Base-by-base conservation (phyloP, 2,329 filamentous ascomycete genomes). In the Sclerotiophoma versabilis region DNA sequence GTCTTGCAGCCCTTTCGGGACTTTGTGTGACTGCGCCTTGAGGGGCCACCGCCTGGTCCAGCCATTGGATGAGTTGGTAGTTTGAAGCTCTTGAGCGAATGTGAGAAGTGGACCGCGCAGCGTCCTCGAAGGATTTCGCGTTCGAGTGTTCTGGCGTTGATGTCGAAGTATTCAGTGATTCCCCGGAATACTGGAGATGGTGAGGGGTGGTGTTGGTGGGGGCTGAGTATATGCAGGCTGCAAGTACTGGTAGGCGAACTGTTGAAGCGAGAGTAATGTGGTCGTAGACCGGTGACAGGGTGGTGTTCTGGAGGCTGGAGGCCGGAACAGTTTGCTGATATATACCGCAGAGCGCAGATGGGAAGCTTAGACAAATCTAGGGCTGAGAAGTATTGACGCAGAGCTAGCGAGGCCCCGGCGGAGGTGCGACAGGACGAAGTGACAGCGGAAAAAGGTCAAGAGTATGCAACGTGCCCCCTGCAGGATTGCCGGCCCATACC, bases 1-100 rank as follows among this genome's bases (percentile, higher is more conserved):
- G 92, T 96, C 71, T 96, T 93, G 84, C 95, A 99, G 60, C 95
- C 95, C 80, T 97, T 98, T 73, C 95, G 89, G 70, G 93, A 98
- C 82, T 99, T 99, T 75, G 95, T 99, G 81, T 99, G 95, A 81
- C 93, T 96, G 75, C 86, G 85, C 70, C 87, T 81, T 75, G 93
- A 93, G 76, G 93, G 93, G 82, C 93, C 93, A 83, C 92, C 92
- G 79, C 93, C 93, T 74, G 92, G 91, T 79, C 92, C 92, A 81
- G 92, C 91, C 93, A 97, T 97, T 67, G 64, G 57, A 54, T 54
- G 47, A 48, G 17, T 29, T 36, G 45, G 23, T 34, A 33, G 37
- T 32, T 38, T 29, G 22, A 23, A 46, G 39, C 11, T 19, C 6
- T 39, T 39, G 33, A 63, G 57, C 55, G 58, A 64, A 38, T 49